Percentiles rank a stretch among this genome's conserved stretches.
phyloP scores from a whole-genome alignment of 1,284 basidiomycete genomes.

The Ceratobasidium theobromae region DNA sequence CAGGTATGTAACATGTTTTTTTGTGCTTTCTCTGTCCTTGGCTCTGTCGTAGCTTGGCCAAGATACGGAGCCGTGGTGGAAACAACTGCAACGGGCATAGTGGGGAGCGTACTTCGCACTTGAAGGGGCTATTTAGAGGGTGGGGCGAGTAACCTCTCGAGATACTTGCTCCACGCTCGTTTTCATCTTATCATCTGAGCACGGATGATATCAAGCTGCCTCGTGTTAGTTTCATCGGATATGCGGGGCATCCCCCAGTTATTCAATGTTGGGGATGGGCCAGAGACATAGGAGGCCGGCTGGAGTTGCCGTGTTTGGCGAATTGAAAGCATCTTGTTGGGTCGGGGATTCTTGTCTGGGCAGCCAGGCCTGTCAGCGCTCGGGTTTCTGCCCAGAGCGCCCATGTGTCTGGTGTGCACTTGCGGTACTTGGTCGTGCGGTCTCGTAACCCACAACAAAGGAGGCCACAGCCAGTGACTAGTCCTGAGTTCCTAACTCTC shows the following conservation, averaged over 20 bases:
- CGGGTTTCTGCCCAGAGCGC: neutral
- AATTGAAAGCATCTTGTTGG: neutral
- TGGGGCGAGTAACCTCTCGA: neutral
- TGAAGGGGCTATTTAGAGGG: slow-evolving; percentile 12
- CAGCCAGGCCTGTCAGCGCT: slow-evolving; percentile 25
- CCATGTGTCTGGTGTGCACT: neutral
- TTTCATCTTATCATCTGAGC: slow-evolving; percentile 24
- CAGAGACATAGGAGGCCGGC: slow-evolving; percentile 2
- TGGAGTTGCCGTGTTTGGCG: slow-evolving; percentile 29
- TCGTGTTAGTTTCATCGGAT: slow-evolving; percentile 31
- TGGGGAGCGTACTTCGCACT: neutral
- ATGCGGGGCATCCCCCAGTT: slow-evolving; percentile 24
- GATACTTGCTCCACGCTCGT: slow-evolving; percentile 8
- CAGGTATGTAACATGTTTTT: slow-evolving; percentile 44
- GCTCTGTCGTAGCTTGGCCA: neutral
- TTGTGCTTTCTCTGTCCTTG: neutral
- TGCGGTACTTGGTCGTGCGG: neutral
- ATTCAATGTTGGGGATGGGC: slow-evolving; percentile 6
- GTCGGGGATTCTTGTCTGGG: slow-evolving; percentile 10
- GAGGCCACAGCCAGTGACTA: neutral
- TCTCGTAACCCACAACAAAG: slow-evolving; percentile 17
- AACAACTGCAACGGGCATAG: neutral
- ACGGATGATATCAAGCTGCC: slow-evolving; percentile 20
- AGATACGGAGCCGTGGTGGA: neutral
- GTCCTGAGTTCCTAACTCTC: neutral